A percentile compares a stretch with the other conserved stretches of the same genome.
Conservation (phyloP, 306 rosid genomes). For the Vigna hirtella region DNA sequence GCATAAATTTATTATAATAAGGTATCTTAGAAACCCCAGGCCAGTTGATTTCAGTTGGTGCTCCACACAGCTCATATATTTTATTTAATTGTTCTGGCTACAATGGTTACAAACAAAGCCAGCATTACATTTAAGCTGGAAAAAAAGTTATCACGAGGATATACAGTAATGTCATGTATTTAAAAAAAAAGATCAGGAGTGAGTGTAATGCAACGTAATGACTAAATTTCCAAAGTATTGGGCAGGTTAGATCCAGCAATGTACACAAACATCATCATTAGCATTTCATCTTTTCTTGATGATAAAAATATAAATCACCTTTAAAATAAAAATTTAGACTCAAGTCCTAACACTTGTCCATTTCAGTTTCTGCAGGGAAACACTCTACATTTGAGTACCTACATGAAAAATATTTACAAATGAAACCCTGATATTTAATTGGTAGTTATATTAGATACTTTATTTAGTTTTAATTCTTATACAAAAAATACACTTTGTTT, state of each 20-base stretch:
- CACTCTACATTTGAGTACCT: not conserved
- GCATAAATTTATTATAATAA: conserved; percentile 71
- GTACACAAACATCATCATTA: conserved; percentile 6
- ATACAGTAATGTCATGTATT: conserved; percentile 11
- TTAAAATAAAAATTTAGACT: not conserved
- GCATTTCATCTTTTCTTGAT: not conserved
- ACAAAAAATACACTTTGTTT: not conserved
- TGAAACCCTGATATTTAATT: not conserved
- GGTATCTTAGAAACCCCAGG: conserved; percentile 71
- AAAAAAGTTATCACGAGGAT: conserved; percentile 11
- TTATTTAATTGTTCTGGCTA: conserved; percentile 79
- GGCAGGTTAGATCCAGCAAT: conserved; percentile 1
- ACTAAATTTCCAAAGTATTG: conserved; percentile 23
- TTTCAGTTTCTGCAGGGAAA: not conserved
- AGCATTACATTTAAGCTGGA: not conserved
- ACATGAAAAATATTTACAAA: not conserved
- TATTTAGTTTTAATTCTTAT: not conserved
- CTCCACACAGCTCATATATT: conserved; percentile 80
- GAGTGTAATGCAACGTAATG: not conserved
- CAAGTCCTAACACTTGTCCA: not conserved
- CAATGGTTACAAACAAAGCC: conserved; percentile 37
- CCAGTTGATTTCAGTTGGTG: conserved; percentile 77
- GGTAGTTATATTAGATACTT: not conserved
- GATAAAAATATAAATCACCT: conserved; percentile 1
- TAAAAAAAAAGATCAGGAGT: conserved; percentile 11